Evolutionary conservation across 2,329 filamentous ascomycete species (phyloP), one percentile per base, ranked within the genome.

Genomic region (Cladosporium phlei): DNA sequence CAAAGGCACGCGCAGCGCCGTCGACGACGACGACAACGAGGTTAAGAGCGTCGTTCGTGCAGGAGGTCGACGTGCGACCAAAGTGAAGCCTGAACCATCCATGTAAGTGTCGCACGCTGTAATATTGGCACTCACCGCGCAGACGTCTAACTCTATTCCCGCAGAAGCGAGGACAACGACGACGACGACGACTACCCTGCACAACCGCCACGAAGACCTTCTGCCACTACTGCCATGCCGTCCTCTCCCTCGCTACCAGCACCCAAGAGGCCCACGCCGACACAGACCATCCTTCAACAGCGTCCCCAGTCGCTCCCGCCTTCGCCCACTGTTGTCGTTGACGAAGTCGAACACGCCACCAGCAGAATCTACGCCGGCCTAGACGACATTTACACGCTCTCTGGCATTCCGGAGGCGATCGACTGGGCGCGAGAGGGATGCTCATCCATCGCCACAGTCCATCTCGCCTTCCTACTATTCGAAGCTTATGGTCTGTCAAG

Each of bases 251-350:
- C 54, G 9, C n/a, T n/a, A 4, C 45, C 47, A 5, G 47, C 46
- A 20, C 44, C 46, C 3, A 37, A 50, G 16, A 63, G 61, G 19
- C 42, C 32, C 19, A 68, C 64, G 3, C 67, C 68, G 3, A 60
- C 61, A 17, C 45, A 55, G 11, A 55, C 49, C 38, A 33, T 30
- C 40, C 38, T 39, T 33, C 37, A 49, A 42, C 53, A 51, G 35
- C 44, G 52, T 25, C 47, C 44, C 35, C 52, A 56, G 25, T 53
- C 54, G n/a, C 74, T 94, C 42, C 88, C 88, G 17, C 82, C 88
- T 7, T 89, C 88, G 2, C 89, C 89, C 5, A 83, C 86, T 30
- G 81, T 85, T 51, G 82, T 95, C 27, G 86, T 84, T 29, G 75
- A 84, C 55, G 82, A 80, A 52, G 82, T 94, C 63, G 89, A 93